Evolutionary conservation across 176 grass and related monocot genomes (phyloP), one percentile per base, ranked within the genome.

Genomic region (Puya raimondii): DNA sequence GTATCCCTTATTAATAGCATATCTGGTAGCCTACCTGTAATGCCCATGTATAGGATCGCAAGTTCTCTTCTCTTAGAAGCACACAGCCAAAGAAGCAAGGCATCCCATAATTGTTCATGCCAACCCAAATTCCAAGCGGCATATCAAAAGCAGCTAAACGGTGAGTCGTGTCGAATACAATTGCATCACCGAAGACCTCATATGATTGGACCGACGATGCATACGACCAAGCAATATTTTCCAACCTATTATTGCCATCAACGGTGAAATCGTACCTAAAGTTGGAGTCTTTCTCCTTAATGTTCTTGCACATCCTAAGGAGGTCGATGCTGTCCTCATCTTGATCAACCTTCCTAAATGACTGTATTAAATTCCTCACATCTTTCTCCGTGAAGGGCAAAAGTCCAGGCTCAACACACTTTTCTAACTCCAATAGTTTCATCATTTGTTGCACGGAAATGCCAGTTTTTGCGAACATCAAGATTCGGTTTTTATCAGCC

Each of bases 351-450:
- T 82, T 95, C 74, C 78, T 83, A 14, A 81, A 84, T 18, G 81
- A 82, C n/a, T 87, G 84, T 42, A 95, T 87, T 52, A 95, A 77
- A n/a, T 90, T 90, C 18, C 87, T 84, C 48, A 87, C 87, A 77
- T 96, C 87, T 76, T 96, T 96, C 47, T 96, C 84, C 0, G 87
- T 90, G 51, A 90, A 96, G 23, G 75, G 81, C 51, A 95, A 83
- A 47, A 66, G 77, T 15, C 91, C 87, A 0, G 87, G 84, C 79
- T 87, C 72, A 2, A 90, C 22, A 72, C 81, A 48, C 73, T 80
- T 90, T 61, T 96, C 87, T n/a, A 90, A 73, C 81, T 85, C 91
- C 84, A 96, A 63, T 63, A 90, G 56, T 72, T 67, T 86, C 81
- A 90, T 79, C 87, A 90, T 90, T 76, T 90, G 84, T 56, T 82